Evolutionary conservation across 139 green algal species (phyloP).

Genomic region (Haematococcus lacustris): DNA sequence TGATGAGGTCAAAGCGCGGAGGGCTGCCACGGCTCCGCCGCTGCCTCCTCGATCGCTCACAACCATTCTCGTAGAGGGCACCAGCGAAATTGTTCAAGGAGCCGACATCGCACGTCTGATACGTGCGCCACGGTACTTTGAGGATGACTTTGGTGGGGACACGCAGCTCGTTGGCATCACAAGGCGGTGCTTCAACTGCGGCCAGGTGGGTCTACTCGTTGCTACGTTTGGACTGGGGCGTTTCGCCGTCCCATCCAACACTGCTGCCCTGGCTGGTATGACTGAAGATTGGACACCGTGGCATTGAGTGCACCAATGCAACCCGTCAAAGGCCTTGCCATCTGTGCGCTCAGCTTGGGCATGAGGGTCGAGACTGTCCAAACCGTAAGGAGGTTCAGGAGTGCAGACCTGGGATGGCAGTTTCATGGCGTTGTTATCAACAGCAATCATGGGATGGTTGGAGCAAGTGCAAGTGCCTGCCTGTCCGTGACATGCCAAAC

Average conservation of each 20-base stretch:
- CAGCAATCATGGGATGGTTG: too few species aligned
- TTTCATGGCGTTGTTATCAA: not conserved
- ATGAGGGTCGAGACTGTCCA: slow-evolving; percentile 49
- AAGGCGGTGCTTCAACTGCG: too few species aligned
- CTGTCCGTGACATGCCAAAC: not conserved
- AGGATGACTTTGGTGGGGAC: not conserved
- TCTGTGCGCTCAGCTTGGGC: slow-evolving; percentile 61
- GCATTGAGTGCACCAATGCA: slow-evolving; percentile 25
- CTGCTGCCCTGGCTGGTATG: not conserved
- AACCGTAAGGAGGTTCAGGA: slow-evolving; percentile 29
- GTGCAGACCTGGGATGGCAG: not conserved
- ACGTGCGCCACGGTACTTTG: not conserved
- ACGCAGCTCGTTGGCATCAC: too few species aligned
- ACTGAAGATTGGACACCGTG: slow-evolving; percentile 15
- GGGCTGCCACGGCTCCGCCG: too few species aligned
- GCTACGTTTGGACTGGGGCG: not conserved
- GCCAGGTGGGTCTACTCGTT: too few species aligned
- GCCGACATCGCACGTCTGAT: too few species aligned
- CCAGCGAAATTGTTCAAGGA: too few species aligned
- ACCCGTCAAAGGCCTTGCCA: slow-evolving; percentile 45
- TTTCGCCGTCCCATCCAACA: not conserved
- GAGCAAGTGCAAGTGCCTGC: too few species aligned
- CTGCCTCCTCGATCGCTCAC: too few species aligned
- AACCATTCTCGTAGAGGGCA: too few species aligned
- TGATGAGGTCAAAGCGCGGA: too few species aligned